phyloP scores from a whole-genome alignment of 2,329 filamentous ascomycete genomes.

The Teratosphaeria viscida region DNA sequence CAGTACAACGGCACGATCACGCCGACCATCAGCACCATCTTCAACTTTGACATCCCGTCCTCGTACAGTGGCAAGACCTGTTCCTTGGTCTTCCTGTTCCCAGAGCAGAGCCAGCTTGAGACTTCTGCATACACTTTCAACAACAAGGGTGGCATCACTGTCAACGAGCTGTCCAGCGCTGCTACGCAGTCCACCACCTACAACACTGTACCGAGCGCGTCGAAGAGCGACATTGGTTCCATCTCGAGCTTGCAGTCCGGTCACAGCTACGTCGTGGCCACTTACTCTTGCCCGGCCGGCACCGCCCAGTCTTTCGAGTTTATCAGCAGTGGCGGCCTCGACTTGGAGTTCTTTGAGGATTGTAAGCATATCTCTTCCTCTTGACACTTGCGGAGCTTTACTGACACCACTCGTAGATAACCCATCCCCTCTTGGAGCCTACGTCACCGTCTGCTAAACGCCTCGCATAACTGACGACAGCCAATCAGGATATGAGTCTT shows the following conservation, averaged over 20 bases:
- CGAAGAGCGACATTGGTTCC: conserved; percentile 24
- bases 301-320: conserved; percentile 6
- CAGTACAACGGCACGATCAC: conserved; percentile 48
- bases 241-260: conserved; percentile 5
- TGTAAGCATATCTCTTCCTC: background rate
- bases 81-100: conserved; percentile 56
- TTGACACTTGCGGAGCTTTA: conserved; percentile 6
- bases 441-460: conserved; percentile 18
- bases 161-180: conserved; percentile 32
- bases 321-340: conserved; percentile 8
- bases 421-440: conserved; percentile 15
- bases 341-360: conserved; percentile 9
- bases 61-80: conserved; percentile 48
- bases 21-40: conserved; percentile 46
- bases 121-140: conserved; percentile 49
- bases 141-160: conserved; percentile 12
- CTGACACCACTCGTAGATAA: conserved; percentile 6
- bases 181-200: conserved; percentile 44
- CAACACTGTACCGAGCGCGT: conserved; percentile 40
- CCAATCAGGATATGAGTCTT: background rate
- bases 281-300: conserved; percentile 8
- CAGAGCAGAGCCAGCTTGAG: conserved; percentile 44
- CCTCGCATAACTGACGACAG: background rate
- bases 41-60: conserved; percentile 58
- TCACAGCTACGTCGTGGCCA: conserved; percentile 10